Evolutionary conservation across 2,329 filamentous ascomycete genomes (phyloP).

Genomic region (Scedosporium dehoogii): DNA sequence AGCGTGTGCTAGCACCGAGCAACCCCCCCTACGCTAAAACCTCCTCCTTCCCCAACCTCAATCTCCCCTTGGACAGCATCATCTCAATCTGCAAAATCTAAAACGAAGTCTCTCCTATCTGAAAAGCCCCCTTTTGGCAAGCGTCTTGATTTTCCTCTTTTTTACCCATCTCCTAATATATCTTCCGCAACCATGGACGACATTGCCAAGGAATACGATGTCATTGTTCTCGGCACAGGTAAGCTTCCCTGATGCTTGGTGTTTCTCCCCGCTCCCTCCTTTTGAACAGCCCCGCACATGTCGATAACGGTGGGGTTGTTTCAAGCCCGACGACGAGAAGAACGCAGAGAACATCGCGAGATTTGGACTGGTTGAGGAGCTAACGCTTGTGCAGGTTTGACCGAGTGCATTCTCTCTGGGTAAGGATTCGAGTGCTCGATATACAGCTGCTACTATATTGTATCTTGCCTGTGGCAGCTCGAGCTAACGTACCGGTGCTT

Average conservation of each 20-base stretch:
- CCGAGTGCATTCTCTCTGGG: slow-evolving; percentile 98
- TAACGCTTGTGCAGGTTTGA: slow-evolving; percentile 57
- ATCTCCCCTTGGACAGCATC: slow-evolving; percentile 13
- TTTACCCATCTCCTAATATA: neutral
- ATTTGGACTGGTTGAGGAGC: slow-evolving; percentile 13
- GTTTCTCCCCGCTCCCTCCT: slow-evolving; percentile 7
- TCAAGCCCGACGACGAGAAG: neutral
- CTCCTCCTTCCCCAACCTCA: neutral
- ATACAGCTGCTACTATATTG: neutral
- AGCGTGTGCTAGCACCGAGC: too few species aligned
- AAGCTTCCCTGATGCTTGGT: slow-evolving; percentile 24
- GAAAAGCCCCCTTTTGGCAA: neutral
- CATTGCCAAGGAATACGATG: slow-evolving; percentile 97
- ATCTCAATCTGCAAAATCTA: slow-evolving; percentile 15
- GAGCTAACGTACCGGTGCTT: neutral
- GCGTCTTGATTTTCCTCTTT: neutral
- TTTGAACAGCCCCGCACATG: slow-evolving; percentile 15
- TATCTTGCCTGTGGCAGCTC: neutral
- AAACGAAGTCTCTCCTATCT: slow-evolving; percentile 15
- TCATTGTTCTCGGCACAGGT: slow-evolving; percentile 97
- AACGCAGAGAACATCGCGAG: neutral
- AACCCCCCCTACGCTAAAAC: too few species aligned
- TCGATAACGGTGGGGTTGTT: slow-evolving; percentile 13
- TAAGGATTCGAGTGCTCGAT: slow-evolving; percentile 32
- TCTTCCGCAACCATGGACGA: slow-evolving; percentile 67